A percentile compares a stretch with the other conserved stretches of the same genome.
phyloP scores from a whole-genome alignment of 2,329 filamentous ascomycete species.

The Phialophora macrospora region DNA sequence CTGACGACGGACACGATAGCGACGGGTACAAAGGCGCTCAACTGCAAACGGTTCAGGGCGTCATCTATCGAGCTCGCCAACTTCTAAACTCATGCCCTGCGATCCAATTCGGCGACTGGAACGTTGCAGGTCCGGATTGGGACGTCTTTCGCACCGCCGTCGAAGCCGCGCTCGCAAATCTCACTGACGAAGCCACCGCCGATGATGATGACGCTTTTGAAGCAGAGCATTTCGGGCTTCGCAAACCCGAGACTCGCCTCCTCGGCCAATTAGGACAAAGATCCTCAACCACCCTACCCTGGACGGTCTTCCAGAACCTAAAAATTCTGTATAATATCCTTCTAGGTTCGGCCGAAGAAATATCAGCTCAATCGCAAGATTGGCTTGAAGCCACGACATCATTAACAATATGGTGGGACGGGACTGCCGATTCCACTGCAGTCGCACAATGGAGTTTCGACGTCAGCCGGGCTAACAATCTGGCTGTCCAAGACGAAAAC shows the following conservation, averaged over 20 bases:
- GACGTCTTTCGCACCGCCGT: slow-evolving; percentile 78
- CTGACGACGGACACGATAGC: slow-evolving; percentile 66
- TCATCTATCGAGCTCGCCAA: slow-evolving; percentile 69
- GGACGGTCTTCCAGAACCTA: slow-evolving; percentile 77
- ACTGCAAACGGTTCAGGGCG: slow-evolving; percentile 76
- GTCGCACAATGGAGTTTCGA: slow-evolving; percentile 50
- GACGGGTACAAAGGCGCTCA: slow-evolving; percentile 74
- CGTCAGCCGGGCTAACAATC: slow-evolving; percentile 51
- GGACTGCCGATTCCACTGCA: slow-evolving; percentile 63
- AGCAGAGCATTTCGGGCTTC: slow-evolving; percentile 53
- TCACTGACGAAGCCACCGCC: slow-evolving; percentile 80
- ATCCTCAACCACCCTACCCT: slow-evolving; percentile 34
- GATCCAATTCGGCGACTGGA: slow-evolving; percentile 70
- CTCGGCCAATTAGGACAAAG: slow-evolving; percentile 29
- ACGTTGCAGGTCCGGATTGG: slow-evolving; percentile 82
- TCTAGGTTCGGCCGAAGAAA: slow-evolving; percentile 74
- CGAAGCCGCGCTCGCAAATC: slow-evolving; percentile 68
- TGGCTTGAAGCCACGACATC: slow-evolving; percentile 90
- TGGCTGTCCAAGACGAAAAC: slow-evolving; percentile 40
- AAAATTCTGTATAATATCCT: slow-evolving; percentile 80
- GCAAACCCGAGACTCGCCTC: slow-evolving; percentile 30
- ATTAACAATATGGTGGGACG: slow-evolving; percentile 90
- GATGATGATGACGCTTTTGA: slow-evolving; percentile 58
- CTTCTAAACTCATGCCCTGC: slow-evolving; percentile 76
- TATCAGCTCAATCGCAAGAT: slow-evolving; percentile 78